phyloP scores from a whole-genome alignment of 2,329 filamentous ascomycete species.

The Sclerotinia subarctica region DNA sequence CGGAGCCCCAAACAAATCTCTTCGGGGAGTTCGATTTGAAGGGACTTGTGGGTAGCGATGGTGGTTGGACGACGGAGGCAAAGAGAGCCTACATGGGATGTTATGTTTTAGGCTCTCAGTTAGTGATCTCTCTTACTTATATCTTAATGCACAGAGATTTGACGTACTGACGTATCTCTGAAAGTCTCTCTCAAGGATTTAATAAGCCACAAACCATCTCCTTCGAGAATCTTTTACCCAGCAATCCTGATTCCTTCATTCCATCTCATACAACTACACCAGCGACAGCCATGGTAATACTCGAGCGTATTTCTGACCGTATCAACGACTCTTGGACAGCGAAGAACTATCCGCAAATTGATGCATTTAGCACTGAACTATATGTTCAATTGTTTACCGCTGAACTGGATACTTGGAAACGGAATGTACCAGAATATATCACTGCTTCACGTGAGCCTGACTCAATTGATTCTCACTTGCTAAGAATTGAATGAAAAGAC shows the following conservation, averaged over 20 bases:
- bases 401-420: slow-evolving; percentile 32
- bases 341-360: slow-evolving; percentile 22
- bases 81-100: slow-evolving; percentile 35
- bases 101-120: slow-evolving; percentile 37
- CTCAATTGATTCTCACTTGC: not conserved
- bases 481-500: too few relatives aligned
- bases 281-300: slow-evolving; percentile 23
- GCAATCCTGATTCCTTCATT: slow-evolving; percentile 19
- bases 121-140: not conserved
- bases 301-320: slow-evolving; percentile 28
- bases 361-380: slow-evolving; percentile 29
- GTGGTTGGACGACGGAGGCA: slow-evolving; percentile 30
- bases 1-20: slow-evolving; percentile 26
- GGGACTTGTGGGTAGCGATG: slow-evolving; percentile 26
- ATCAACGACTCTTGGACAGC: slow-evolving; percentile 21
- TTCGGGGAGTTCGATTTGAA: slow-evolving; percentile 27
- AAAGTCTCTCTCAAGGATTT: slow-evolving; percentile 26
- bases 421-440: slow-evolving; percentile 23
- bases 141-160: not conserved
- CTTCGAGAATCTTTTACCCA: slow-evolving; percentile 30
- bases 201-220: slow-evolving; percentile 33
- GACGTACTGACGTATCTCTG: not conserved
- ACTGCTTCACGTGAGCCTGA: slow-evolving; percentile 25
- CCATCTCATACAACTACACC: slow-evolving; percentile 12
- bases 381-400: slow-evolving; percentile 31